These are phyloP conservation scores for Claviceps digitariae DNA, from an alignment of 2,329 filamentous ascomycete genomes.

Conservation along the genomic window DNA sequence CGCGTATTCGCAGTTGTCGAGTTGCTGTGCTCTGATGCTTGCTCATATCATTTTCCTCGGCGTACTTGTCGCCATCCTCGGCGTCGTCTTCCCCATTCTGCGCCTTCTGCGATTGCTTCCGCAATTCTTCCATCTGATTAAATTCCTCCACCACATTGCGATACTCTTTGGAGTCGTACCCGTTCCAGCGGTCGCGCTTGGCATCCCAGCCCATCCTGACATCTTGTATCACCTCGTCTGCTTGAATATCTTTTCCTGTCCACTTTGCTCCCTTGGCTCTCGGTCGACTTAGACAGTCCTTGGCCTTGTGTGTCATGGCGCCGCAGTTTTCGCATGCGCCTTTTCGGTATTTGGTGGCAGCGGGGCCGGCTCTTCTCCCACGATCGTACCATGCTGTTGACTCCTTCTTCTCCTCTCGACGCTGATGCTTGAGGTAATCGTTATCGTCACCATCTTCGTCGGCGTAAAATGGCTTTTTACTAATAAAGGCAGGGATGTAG, in stretches of 20 bases:
- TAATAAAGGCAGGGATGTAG: conserved; percentile 97
- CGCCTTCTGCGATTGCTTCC: conserved; percentile 36
- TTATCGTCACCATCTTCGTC: conserved; percentile 61
- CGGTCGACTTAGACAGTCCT: conserved; percentile 82
- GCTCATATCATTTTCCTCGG: conserved; percentile 94
- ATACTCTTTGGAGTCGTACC: conserved; percentile 87
- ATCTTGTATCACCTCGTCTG: conserved; percentile 77
- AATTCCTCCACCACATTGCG: conserved; percentile 78
- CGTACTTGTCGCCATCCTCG: conserved; percentile 61
- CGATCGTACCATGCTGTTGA: conserved; percentile 87
- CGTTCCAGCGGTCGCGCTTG: conserved; percentile 95
- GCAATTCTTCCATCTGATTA: conserved; percentile 68
- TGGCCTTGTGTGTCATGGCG: conserved; percentile 89
- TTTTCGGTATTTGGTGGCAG: conserved; percentile 93
- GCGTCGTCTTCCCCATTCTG: conserved; percentile 31
- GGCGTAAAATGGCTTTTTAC: conserved; percentile 93
- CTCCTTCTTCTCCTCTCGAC: conserved; percentile 46
- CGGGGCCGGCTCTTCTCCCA: conserved; percentile 69
- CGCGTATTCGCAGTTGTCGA: conserved; percentile 76
- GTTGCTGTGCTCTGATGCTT: conserved; percentile 84
- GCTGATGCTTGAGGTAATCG: conserved; percentile 95
- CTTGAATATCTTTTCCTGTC: conserved; percentile 86
- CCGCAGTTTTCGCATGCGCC: conserved; percentile 98
- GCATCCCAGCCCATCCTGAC: conserved; percentile 90
- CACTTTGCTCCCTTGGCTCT: conserved; percentile 82